phyloP scores from a whole-genome alignment of 805 yeast genomes.

The Cyberlindnera americana region DNA sequence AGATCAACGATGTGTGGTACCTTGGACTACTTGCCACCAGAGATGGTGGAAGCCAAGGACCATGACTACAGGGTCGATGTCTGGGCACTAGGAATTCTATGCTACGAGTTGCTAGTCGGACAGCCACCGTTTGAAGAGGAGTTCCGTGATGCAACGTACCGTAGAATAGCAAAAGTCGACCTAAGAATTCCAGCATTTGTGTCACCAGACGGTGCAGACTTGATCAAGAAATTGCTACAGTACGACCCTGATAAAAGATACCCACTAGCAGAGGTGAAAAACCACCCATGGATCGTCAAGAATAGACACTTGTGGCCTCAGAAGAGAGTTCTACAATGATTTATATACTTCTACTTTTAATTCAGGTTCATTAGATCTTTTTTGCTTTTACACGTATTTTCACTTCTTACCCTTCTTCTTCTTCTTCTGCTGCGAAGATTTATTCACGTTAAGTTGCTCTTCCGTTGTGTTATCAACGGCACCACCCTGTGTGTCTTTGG shows the following conservation, averaged over 20 bases:
- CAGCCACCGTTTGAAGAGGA: conserved; percentile 89
- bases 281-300: conserved; percentile 81
- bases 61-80: conserved; percentile 80
- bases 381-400: not conserved
- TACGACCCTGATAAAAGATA: conserved; percentile 69
- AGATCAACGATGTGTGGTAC: conserved; percentile 93
- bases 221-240: conserved; percentile 59
- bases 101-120: conserved; percentile 85
- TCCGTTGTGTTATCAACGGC: conserved; percentile 44
- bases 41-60: conserved; percentile 79
- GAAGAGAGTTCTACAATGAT: conserved; percentile 11
- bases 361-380: too few relatives aligned
- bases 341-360: not conserved
- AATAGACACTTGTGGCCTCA: conserved; percentile 60
- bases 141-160: conserved; percentile 73
- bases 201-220: conserved; percentile 70
- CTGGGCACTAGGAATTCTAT: conserved; percentile 89
- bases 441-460: conserved; percentile 25
- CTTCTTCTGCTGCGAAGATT: conserved; percentile 3
- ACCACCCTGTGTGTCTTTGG: conserved; percentile 60
- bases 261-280: conserved; percentile 53
- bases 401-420: conserved; percentile 28
- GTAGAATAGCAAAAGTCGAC: conserved; percentile 75
- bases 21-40: conserved; percentile 91
- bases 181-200: conserved; percentile 68